Evolutionary conservation across 2,329 filamentous ascomycete genomes (phyloP).

Genomic region (Conoideocrella luteorostrata): DNA sequence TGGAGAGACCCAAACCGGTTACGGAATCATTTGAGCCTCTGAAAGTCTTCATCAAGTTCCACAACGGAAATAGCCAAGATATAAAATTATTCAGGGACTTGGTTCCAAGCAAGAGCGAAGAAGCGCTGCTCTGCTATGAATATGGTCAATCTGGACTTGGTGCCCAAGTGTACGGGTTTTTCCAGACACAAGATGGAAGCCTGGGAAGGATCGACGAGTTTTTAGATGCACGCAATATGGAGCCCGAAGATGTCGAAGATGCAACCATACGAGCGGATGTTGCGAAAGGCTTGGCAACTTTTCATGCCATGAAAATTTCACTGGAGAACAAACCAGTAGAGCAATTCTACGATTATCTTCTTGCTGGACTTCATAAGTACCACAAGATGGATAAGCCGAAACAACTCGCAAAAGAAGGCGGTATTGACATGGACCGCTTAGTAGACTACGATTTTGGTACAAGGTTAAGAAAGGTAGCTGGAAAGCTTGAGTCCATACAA

Average conservation of each 20-base stretch:
- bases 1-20: slow-evolving; percentile 7
- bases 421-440: slow-evolving; percentile 9
- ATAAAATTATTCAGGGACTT: slow-evolving; percentile 9
- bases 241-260: slow-evolving; percentile 13
- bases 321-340: background rate
- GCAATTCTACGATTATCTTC: slow-evolving; percentile 10
- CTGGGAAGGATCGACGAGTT: slow-evolving; percentile 13
- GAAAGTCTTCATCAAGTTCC: slow-evolving; percentile 15
- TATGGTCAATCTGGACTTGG: slow-evolving; percentile 11
- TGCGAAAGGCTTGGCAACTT: slow-evolving; percentile 10
- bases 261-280: slow-evolving; percentile 10
- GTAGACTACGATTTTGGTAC: slow-evolving; percentile 12
- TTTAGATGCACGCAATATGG: slow-evolving; percentile 11
- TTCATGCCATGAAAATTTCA: slow-evolving; percentile 5
- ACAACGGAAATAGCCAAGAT: slow-evolving; percentile 2
- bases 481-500: slow-evolving; percentile 4
- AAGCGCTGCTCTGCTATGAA: slow-evolving; percentile 8
- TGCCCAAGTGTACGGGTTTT: slow-evolving; percentile 12
- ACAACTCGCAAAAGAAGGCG: slow-evolving; percentile 6
- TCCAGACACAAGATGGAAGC: slow-evolving; percentile 12
- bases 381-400: slow-evolving; percentile 11
- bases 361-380: slow-evolving; percentile 7
- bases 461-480: background rate
- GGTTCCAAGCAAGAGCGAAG: slow-evolving; percentile 11
- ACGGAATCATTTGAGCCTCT: slow-evolving; percentile 5